Base-by-base conservation (phyloP, 2,329 filamentous ascomycete species). In the Colletotrichum scovillei region DNA sequence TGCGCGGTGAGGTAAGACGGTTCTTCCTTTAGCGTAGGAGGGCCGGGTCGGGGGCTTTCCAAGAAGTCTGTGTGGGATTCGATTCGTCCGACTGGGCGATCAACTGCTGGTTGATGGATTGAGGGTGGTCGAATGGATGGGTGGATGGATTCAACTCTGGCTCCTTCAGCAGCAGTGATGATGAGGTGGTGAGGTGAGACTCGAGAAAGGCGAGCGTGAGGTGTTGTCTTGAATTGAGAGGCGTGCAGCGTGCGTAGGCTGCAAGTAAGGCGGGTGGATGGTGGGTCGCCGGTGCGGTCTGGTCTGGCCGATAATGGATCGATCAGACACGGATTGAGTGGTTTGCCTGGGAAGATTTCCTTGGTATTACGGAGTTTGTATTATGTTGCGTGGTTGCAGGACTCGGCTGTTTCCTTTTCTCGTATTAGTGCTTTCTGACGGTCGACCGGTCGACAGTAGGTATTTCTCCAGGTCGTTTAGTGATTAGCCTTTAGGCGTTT, bases 311-410 rank as follows among this genome's bases (percentile, higher is more conserved):
- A 63, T 63, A 32, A 28, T 30, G 19, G 19, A n/a, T 42, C 24
- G 42, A 49, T 49, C 42, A 49, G 28, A 42, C 59, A 46, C 49
- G 16, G 55, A 30, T 22, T 58, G 28, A 28, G 55, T 58, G 28
- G 26, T 19, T 58, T 30, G 28, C 26, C 32, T 67, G 14, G 52
- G 56, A 62, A 26, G 67, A 26, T 46, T 16, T 52, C 46, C 65
- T 69, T 64, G 69, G 69, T 72, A 57, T 53, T 72, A 46, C 62
- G 55, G 60, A 66, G 59, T 49, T 49, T n/a, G n/a, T 57, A 52
- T 5, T 57, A 22, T 46, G 67, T 59, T 24, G 58, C 30, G 57
- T 60, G 57, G 57, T 60, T 24, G 42, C 62, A 70, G 62, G 55
- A 59, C 62, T 71, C 35, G 56, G 64, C 64, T 12, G 38, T 32